Evolutionary conservation across 192 early-diverging fungal genomes (phyloP).

Genomic region (Backusella parvicylindrica): DNA sequence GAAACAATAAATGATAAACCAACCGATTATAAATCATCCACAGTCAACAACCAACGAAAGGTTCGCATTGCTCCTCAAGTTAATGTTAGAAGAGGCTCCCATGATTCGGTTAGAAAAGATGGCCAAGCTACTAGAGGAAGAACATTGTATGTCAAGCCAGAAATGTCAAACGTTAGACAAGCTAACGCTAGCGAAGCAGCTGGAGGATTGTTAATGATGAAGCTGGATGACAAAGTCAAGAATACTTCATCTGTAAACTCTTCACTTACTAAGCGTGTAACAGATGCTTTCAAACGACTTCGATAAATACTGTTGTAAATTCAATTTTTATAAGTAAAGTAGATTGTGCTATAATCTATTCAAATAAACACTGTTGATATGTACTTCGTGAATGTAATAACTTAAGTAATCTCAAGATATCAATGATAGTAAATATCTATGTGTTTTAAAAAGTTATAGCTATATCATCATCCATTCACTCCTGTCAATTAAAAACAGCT

Average conservation of each 20-base stretch:
- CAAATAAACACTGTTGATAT: too few relatives aligned
- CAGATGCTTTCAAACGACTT: background rate
- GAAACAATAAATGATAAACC: background rate
- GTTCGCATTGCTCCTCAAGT: constrained; percentile 27
- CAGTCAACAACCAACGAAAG: constrained; percentile 7
- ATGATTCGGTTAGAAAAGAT: constrained; percentile 19
- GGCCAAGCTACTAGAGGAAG: background rate
- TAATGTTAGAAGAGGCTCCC: constrained; percentile 19
- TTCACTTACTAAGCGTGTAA: background rate
- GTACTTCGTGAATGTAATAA: too few relatives aligned
- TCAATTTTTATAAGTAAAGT: too few relatives aligned
- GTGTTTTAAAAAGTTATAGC: too few relatives aligned
- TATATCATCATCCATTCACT: too few relatives aligned
- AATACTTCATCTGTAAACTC: background rate
- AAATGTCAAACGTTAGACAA: background rate
- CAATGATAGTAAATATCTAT: too few relatives aligned
- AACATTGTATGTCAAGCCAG: background rate
- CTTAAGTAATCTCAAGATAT: too few relatives aligned
- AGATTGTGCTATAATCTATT: too few relatives aligned
- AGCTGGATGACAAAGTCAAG: constrained; percentile 3
- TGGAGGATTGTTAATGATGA: constrained; percentile 35
- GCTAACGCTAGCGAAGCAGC: constrained; percentile 25
- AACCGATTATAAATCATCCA: background rate
- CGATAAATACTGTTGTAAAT: background rate
- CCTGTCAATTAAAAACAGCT: too few relatives aligned